Percentiles rank a stretch among this genome's conserved stretches.
phyloP scores from a whole-genome alignment of 768 basidiomycete species.

The Tephrocybe rancida region DNA sequence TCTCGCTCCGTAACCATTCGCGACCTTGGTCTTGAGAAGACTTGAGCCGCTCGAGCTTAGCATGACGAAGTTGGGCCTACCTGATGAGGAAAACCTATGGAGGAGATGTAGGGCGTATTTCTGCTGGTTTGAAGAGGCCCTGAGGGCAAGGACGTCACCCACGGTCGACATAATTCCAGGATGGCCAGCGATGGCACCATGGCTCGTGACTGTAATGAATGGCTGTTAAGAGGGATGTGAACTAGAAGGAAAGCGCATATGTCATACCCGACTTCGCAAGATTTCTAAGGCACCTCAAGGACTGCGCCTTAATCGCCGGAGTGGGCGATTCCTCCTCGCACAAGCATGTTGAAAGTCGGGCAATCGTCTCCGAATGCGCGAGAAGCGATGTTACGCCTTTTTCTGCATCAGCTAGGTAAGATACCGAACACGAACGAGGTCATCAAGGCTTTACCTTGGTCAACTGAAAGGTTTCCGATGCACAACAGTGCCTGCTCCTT shows the following conservation, averaged over 20 bases:
- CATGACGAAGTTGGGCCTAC: background rate
- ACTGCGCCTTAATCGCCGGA: slow-evolving; percentile 14
- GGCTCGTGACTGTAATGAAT: slow-evolving; percentile 8
- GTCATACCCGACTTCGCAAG: slow-evolving; percentile 17
- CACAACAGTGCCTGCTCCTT: slow-evolving; percentile 18
- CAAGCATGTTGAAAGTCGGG: slow-evolving; percentile 14
- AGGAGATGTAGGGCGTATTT: slow-evolving; percentile 21
- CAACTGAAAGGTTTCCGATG: slow-evolving; percentile 16
- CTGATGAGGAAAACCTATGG: slow-evolving; percentile 11
- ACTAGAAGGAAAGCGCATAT: background rate
- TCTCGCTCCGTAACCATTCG: slow-evolving; percentile 12
- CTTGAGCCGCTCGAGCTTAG: background rate
- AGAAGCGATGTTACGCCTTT: slow-evolving; percentile 11
- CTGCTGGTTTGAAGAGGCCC: slow-evolving; percentile 16
- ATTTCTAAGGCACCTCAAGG: slow-evolving; percentile 19
- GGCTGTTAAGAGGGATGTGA: background rate
- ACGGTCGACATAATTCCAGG: slow-evolving; percentile 10
- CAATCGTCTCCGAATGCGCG: slow-evolving; percentile 8
- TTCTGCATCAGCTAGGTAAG: too few relatives aligned
- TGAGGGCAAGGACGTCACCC: slow-evolving; percentile 9
- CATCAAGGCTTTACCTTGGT: slow-evolving; percentile 6
- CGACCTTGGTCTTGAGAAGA: slow-evolving; percentile 9
- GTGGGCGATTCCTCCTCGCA: slow-evolving; percentile 1
- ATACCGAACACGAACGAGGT: background rate
- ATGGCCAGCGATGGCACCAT: slow-evolving; percentile 5